These are phyloP conservation scores for Epichloe baconii DNA, from an alignment of 2,329 filamentous ascomycete species.

Conservation along the genomic window DNA sequence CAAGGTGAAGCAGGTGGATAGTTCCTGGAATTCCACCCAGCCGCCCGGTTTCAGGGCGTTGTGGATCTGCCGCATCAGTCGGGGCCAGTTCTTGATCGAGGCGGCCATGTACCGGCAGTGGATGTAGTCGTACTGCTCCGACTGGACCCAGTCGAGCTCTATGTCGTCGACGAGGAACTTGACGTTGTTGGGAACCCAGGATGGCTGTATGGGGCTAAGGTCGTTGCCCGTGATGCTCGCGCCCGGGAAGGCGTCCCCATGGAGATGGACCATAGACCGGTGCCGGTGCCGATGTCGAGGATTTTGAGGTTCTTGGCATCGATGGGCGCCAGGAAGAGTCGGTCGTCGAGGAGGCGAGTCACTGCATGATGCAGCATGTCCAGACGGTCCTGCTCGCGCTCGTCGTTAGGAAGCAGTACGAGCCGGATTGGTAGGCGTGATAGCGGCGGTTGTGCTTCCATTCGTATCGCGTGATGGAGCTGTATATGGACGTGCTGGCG, in stretches of 20 bases:
- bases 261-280: slow-evolving; percentile 34
- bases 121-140: slow-evolving; percentile 19
- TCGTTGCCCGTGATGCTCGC: slow-evolving; percentile 26
- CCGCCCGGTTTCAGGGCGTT: slow-evolving; percentile 31
- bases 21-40: slow-evolving; percentile 33
- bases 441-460: slow-evolving; percentile 29
- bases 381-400: slow-evolving; percentile 24
- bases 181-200: slow-evolving; percentile 42
- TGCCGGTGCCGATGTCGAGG: slow-evolving; percentile 33
- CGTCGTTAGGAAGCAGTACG: slow-evolving; percentile 26
- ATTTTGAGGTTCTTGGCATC: slow-evolving; percentile 24
- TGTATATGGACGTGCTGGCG: slow-evolving; percentile 16
- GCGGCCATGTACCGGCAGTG: slow-evolving; percentile 23
- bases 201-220: slow-evolving; percentile 30
- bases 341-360: slow-evolving; percentile 18
- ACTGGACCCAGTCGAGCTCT: slow-evolving; percentile 37
- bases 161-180: slow-evolving; percentile 46
- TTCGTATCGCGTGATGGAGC: slow-evolving; percentile 21
- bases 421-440: slow-evolving; percentile 23
- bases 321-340: slow-evolving; percentile 24
- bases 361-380: slow-evolving; percentile 26
- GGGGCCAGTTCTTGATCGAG: slow-evolving; percentile 19
- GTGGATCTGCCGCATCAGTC: slow-evolving; percentile 13
- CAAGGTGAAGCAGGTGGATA: slow-evolving; percentile 21
- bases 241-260: slow-evolving; percentile 23